Percentiles rank a stretch among this genome's conserved stretches.
Evolutionary conservation across 148 eudicot species (phyloP).

Genomic region (Beta vulgaris): DNA sequence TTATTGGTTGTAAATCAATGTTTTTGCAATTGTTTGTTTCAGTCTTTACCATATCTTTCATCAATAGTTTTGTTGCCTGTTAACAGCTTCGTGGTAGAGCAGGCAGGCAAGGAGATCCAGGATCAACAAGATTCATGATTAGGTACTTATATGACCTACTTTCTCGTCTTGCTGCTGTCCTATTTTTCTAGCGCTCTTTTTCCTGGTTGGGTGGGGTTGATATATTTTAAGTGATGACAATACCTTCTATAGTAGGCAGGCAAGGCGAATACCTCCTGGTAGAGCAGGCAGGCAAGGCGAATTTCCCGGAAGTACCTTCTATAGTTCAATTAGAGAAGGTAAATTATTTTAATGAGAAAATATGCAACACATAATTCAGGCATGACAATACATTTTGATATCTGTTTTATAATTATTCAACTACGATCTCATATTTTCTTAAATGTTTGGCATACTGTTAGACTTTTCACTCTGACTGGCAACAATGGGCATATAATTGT

Average conservation of each 20-base stretch:
- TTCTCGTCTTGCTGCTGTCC: background rate
- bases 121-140: conserved; percentile 94
- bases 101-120: conserved; percentile 99
- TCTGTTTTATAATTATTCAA: background rate
- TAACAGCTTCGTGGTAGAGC: conserved; percentile 97
- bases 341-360: background rate
- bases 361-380: background rate
- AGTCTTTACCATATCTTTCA: background rate
- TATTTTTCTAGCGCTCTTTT: background rate
- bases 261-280: too few species aligned
- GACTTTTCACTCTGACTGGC: background rate
- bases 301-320: background rate
- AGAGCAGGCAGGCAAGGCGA: too few species aligned
- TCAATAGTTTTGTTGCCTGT: conserved; percentile 10
- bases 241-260: too few species aligned
- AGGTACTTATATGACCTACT: conserved; percentile 44
- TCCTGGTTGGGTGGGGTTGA: background rate
- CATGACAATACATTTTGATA: background rate
- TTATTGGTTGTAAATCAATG: too few species aligned
- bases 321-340: background rate
- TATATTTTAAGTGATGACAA: background rate
- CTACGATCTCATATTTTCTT: background rate
- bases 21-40: background rate
- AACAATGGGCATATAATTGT: too few species aligned
- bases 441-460: background rate